Evolutionary conservation across 75 land plant genomes (phyloP).

Genomic region (Selaginella tamariscina): DNA sequence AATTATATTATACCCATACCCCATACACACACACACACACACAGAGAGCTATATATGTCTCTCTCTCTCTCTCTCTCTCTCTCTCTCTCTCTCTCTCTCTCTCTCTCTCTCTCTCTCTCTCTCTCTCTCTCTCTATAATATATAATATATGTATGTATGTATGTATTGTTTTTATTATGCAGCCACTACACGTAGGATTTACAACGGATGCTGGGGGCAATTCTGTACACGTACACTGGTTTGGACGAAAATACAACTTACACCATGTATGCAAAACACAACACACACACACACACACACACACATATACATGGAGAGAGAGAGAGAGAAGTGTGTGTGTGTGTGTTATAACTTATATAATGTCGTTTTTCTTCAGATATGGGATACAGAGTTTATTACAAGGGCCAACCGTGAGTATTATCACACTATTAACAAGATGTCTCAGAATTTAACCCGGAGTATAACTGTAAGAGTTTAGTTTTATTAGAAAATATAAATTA

Average conservation of each 20-base stretch:
- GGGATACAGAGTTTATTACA: constrained; percentile 50
- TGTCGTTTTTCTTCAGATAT: constrained; percentile 34
- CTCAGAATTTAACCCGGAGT: constrained; percentile 31
- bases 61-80: too few relatives aligned
- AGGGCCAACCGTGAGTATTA: constrained; percentile 36
- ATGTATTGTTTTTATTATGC: constrained; percentile 11
- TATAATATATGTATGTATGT: too few relatives aligned
- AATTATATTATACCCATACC: too few relatives aligned
- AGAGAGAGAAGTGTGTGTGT: too few relatives aligned
- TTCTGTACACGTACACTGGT: constrained; percentile 69
- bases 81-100: not conserved
- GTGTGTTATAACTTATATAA: not conserved
- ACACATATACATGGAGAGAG: too few relatives aligned
- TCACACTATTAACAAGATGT: constrained; percentile 25
- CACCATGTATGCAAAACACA: constrained; percentile 81
- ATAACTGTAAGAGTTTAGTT: constrained; percentile 34
- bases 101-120: not conserved
- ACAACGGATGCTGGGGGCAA: constrained; percentile 72
- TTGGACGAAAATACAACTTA: constrained; percentile 50
- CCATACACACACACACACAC: too few relatives aligned
- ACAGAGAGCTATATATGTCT: too few relatives aligned
- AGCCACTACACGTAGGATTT: constrained; percentile 91
- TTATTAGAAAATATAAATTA: not conserved
- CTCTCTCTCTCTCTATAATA: too few relatives aligned
- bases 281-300: not conserved